phyloP scores from a whole-genome alignment of 805 yeast genomes.

The Candida nemodendra region DNA sequence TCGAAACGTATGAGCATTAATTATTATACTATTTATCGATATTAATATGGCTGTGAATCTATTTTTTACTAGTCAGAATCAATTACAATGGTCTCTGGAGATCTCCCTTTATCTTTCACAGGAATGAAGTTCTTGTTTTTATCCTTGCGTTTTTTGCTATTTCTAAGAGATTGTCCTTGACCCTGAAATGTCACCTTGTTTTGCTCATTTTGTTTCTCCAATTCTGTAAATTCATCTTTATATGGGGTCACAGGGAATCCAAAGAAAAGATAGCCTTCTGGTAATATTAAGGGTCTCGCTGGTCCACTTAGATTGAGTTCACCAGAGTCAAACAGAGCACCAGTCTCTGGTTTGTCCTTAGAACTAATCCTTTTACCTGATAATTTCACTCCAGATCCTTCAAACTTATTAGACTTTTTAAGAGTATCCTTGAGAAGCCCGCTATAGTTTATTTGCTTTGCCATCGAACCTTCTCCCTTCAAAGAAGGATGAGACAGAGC shows the following conservation, averaged over 20 bases:
- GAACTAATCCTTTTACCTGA: conserved; percentile 52
- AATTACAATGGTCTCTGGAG: conserved; percentile 80
- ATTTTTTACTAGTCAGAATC: conserved; percentile 41
- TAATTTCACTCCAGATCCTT: conserved; percentile 68
- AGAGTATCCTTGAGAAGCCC: conserved; percentile 48
- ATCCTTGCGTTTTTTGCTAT: conserved; percentile 58
- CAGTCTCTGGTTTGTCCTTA: conserved; percentile 13
- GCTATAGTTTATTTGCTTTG: conserved; percentile 65
- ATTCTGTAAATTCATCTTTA: conserved; percentile 37
- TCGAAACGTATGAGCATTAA: no score
- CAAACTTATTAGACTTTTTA: conserved; percentile 35
- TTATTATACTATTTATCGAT: no score
- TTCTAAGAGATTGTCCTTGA: conserved; percentile 70
- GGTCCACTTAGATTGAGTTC: conserved; percentile 52
- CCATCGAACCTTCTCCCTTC: conserved; percentile 65
- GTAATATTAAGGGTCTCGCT: conserved; percentile 70
- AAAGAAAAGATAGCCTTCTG: conserved; percentile 85
- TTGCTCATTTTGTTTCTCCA: conserved; percentile 20
- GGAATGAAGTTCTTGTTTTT: conserved; percentile 46
- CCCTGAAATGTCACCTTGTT: conserved; percentile 48
- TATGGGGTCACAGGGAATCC: conserved; percentile 79
- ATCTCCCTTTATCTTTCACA: conserved; percentile 60
- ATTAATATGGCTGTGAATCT: background rate
- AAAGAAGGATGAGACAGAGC: conserved; percentile 36
- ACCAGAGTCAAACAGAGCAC: conserved; percentile 12